Base-by-base conservation (phyloP, 306 rosid species). In the Glycine soja region DNA sequence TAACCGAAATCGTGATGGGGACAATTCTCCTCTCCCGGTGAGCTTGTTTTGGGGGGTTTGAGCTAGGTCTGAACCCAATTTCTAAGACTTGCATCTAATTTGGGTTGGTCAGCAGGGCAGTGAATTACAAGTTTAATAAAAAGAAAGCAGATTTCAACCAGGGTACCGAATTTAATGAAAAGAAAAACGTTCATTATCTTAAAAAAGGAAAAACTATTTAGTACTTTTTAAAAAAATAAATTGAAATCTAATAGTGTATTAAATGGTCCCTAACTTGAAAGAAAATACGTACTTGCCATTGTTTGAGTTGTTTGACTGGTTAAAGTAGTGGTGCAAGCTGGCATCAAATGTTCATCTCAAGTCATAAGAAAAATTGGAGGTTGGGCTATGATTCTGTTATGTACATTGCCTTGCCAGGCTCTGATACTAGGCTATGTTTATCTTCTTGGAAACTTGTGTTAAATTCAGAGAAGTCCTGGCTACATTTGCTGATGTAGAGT, bases 391-490 rank as follows among this genome's bases (percentile, higher is more conserved):
- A 32, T 10, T 61, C 1, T 62, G 16, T 10, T 30, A 30, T 11
- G 16, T 62, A 24, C 30, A 24, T 24, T 24, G 30, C 30, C 30
- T 24, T 24, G 30, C 30, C 30, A 24, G 2, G 30, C 30, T 24
- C 30, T 24, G 30, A 24, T 24, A 24, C 30, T 24, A 24, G 30
- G 30, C 30, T 24, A 24, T 24, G 30, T 24, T 24, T 24, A 62
- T 69, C 11, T 36, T 69, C 63, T 43, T 80, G 56, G 42, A 68
- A 58, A 24, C 59, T 32, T 43, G 42, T 72, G 46, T 65, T 59
- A 67, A 40, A 38, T 66, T 16, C 5, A 74, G 70, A 66, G 85
- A 76, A 48, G 80, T 45, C 34, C 48, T 56, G 59, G 45, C 61
- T 34, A 52, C 75, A 36, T 82, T 40, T 78, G 42, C 63, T 51